Evolutionary conservation across 352 stramenopile species (phyloP).

Genomic region (Phytophthora pinifolia): DNA sequence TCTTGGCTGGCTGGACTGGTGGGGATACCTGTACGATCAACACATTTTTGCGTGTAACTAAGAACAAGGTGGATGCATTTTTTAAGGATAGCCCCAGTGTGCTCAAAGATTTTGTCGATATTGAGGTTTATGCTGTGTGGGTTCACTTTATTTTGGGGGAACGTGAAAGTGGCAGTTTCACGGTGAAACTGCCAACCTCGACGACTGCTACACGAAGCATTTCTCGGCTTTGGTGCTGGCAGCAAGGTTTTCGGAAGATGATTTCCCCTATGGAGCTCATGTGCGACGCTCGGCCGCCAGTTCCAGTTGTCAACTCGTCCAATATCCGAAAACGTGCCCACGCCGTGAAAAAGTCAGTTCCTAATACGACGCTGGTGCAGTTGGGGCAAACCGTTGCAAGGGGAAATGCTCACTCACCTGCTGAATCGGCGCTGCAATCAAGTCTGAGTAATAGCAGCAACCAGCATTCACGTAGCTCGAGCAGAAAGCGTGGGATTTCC

Average conservation of each 20-base stretch:
- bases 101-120: not conserved
- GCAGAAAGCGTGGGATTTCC: constrained; percentile 23
- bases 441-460: constrained; percentile 15
- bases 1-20: constrained; percentile 3
- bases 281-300: constrained; percentile 10
- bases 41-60: constrained; percentile 42
- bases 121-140: not conserved
- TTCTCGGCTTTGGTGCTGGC: too few species aligned
- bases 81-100: constrained; percentile 12
- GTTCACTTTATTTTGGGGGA: constrained; percentile 2
- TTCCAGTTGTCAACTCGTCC: constrained; percentile 10
- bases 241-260: not conserved
- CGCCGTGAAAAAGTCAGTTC: constrained; percentile 23
- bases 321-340: constrained; percentile 21
- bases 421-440: not conserved
- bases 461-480: constrained; percentile 12
- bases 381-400: constrained; percentile 32
- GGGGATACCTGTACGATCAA: constrained; percentile 19
- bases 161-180: too few species aligned
- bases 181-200: too few species aligned
- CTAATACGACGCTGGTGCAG: constrained; percentile 30
- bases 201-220: too few species aligned
- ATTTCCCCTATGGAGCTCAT: constrained; percentile 14
- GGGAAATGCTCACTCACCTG: constrained; percentile 11
- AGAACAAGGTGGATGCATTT: constrained; percentile 36